phyloP scores from a whole-genome alignment of 805 yeast species.

The Phaffomyces antillensis region DNA sequence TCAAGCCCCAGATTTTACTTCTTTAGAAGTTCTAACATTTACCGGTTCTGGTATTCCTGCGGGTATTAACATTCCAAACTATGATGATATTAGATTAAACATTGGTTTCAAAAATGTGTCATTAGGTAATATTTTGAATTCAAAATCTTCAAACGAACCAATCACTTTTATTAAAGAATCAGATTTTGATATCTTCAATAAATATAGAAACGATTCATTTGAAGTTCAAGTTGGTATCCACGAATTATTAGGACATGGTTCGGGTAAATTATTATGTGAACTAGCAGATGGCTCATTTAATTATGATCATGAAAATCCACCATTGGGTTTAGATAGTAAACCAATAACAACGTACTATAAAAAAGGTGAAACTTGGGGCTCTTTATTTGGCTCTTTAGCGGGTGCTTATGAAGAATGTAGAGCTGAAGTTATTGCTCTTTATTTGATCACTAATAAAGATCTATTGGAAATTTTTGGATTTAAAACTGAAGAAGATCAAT shows the following conservation, averaged over 20 bases:
- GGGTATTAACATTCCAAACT: conserved; percentile 89
- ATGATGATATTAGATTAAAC: conserved; percentile 79
- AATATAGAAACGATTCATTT: conserved; percentile 74
- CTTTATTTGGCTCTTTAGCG: conserved; percentile 71
- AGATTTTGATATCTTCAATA: conserved; percentile 52
- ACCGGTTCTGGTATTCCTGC: conserved; percentile 91
- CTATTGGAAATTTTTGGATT: conserved; percentile 72
- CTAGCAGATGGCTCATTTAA: conserved; percentile 59
- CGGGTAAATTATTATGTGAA: conserved; percentile 70
- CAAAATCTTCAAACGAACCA: conserved; percentile 62
- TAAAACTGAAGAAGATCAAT: conserved; percentile 47
- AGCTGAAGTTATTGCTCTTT: conserved; percentile 87
- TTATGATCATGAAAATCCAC: conserved; percentile 60
- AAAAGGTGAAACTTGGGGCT: conserved; percentile 87
- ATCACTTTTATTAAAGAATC: conserved; percentile 55
- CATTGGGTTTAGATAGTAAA: conserved; percentile 50
- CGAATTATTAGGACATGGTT: conserved; percentile 86
- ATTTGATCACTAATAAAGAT: conserved; percentile 59
- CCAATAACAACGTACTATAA: conserved; percentile 66
- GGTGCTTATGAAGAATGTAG: conserved; percentile 92
- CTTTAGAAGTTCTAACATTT: conserved; percentile 82
- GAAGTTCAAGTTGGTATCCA: conserved; percentile 94
- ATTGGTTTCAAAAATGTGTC: conserved; percentile 88
- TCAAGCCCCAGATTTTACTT: conserved; percentile 89
- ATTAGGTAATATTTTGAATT: conserved; percentile 75